These are phyloP conservation scores for Alternaria longipes DNA, from an alignment of 2,329 filamentous ascomycete genomes.

Conservation along the genomic window DNA sequence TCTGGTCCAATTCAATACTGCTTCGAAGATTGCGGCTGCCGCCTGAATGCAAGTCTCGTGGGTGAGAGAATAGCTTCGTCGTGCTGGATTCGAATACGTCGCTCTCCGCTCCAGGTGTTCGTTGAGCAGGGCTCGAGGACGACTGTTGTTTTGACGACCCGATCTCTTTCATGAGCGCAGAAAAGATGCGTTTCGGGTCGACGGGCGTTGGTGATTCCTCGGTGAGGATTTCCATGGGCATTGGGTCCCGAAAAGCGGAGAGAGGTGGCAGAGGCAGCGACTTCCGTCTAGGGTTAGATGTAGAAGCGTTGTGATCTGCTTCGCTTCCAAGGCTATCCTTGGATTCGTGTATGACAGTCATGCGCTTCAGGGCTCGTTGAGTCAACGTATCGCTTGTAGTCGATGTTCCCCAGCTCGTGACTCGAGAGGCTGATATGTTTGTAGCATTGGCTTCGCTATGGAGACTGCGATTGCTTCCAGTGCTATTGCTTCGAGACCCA, in stretches of 20 bases:
- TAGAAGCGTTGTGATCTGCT: constrained; percentile 22
- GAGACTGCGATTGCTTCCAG: constrained; percentile 38
- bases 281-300: constrained; percentile 23
- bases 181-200: constrained; percentile 49
- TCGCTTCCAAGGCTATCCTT: constrained; percentile 48
- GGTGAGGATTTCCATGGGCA: constrained; percentile 40
- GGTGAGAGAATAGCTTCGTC: constrained; percentile 24
- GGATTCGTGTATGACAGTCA: constrained; percentile 72
- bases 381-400: constrained; percentile 64
- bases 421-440: constrained; percentile 61
- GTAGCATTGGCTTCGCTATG: constrained; percentile 58
- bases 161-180: constrained; percentile 49
- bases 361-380: constrained; percentile 63
- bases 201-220: constrained; percentile 38
- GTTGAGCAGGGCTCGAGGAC: not conserved
- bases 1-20: constrained; percentile 21
- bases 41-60: constrained; percentile 24
- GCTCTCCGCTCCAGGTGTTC: constrained; percentile 30
- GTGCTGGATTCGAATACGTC: constrained; percentile 40
- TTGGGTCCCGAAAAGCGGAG: constrained; percentile 43
- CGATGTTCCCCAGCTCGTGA: constrained; percentile 78
- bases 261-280: constrained; percentile 31
- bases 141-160: constrained; percentile 26
- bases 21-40: constrained; percentile 17
- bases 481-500: constrained; percentile 35